Base-by-base conservation (phyloP, 2,329 filamentous ascomycete genomes). In the Penicillium griseofulvum region DNA sequence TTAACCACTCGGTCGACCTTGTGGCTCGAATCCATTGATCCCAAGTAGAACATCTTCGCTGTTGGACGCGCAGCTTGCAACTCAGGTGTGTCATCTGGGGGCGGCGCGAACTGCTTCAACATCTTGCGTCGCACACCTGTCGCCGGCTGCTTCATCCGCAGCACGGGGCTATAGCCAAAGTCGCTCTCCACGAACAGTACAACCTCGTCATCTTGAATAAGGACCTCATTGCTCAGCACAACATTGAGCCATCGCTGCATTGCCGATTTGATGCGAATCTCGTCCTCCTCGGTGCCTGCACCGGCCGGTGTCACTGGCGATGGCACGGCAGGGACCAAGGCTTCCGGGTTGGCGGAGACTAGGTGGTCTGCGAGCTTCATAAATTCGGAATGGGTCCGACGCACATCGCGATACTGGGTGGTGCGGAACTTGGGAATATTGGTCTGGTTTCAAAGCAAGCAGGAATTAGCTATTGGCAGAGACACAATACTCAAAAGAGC, bases 131-230 rank as follows among this genome's bases (percentile, higher is more conserved):
- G 86, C 65, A 99, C 91, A 41, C 94, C 94, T 1, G 94, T 99
- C 9, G 94, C 94, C 22, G 94, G 94, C 74, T 99, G 94, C 80
- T 95, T 96, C 82, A 91, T 91, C 73, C 93, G 88, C 44, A 97
- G 87, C 68, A 97, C 89, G 1, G 94, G 94, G 68, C 91, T 97
- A 75, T 99, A 99, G 38, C 94, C 94, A 73, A 97, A 97, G 73
- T 99, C 94, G 70, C 91, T 96, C 76, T 99, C 94, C n/a, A 99
- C 91, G 67, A 99, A 99, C 57, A 97, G 87, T 5, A 97, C 86
- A 86, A 97, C 93, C 76, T 99, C 94, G 59, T 97, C 93, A 71
- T 99, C 94, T 59, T 89, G 86, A 80, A 96, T 96, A 8, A 99
- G 83, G 1, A 95, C 87, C 34, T 97, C 92, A 65, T 94, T 97